Evolutionary conservation across 257 asterid species (phyloP).

Genomic region (Ehretia macrophylla): DNA sequence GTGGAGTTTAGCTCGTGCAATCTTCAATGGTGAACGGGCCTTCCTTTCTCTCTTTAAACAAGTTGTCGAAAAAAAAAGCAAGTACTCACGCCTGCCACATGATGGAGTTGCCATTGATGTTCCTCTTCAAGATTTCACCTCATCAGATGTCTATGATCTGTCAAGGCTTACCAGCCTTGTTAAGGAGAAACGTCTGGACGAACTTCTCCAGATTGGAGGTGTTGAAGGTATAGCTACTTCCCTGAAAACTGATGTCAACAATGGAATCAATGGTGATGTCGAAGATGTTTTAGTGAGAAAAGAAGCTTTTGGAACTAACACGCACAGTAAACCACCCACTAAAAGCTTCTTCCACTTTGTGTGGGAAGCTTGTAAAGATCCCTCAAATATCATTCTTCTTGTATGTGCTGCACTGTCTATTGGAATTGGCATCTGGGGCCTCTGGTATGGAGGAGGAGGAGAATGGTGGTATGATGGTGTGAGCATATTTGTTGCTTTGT

Average conservation of each 20-base stretch:
- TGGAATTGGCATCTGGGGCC: slow-evolving; percentile 19
- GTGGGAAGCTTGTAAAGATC: slow-evolving; percentile 16
- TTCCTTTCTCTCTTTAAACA: no score
- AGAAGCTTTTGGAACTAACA: slow-evolving; percentile 15
- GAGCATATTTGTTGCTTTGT: slow-evolving; percentile 8
- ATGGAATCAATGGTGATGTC: slow-evolving; percentile 11
- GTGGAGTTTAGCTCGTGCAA: no score
- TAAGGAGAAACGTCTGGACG: slow-evolving; percentile 17
- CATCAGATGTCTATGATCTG: not conserved
- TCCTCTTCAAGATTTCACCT: not conserved
- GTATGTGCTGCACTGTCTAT: slow-evolving; percentile 23
- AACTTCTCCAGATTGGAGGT: slow-evolving; percentile 12
- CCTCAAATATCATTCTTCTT: slow-evolving; percentile 17
- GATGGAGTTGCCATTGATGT: not conserved
- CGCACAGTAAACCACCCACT: not conserved
- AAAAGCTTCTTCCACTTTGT: slow-evolving; percentile 19
- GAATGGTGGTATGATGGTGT: slow-evolving; percentile 18
- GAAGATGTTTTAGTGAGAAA: not conserved
- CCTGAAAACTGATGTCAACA: slow-evolving; percentile 12
- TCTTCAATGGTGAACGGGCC: no score
- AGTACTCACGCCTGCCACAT: no score
- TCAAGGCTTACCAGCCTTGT: slow-evolving; percentile 14
- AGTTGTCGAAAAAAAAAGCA: no score
- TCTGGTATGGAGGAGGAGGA: slow-evolving; percentile 1
- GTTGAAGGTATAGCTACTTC: slow-evolving; percentile 10